Conservation (phyloP, 2,329 filamentous ascomycete genomes). For the Claviceps sp. region DNA sequence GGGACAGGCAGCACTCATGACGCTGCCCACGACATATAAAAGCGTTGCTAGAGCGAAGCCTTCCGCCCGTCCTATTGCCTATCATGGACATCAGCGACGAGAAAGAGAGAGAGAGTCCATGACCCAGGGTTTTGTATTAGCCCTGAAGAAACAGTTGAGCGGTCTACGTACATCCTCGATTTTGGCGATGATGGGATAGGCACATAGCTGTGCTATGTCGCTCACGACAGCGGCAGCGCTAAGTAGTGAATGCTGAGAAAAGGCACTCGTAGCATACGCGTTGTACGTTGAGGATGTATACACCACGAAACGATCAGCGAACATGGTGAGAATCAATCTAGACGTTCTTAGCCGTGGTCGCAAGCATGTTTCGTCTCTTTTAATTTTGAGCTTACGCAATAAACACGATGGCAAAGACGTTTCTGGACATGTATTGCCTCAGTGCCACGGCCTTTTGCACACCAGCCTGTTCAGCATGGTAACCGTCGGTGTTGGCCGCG, state of each 20-base stretch:
- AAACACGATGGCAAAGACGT: conserved; percentile 13
- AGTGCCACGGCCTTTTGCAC: conserved; percentile 9
- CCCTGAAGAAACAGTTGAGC: neutral
- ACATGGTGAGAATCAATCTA: conserved; percentile 18
- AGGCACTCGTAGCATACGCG: conserved; percentile 23
- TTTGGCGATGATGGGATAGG: conserved; percentile 47
- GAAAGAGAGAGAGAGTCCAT: neutral
- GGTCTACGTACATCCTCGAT: conserved; percentile 30
- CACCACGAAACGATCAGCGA: conserved; percentile 17
- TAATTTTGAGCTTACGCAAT: conserved; percentile 6
- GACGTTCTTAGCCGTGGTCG: neutral
- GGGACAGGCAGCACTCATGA: conserved; percentile 43
- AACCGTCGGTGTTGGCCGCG: conserved; percentile 5
- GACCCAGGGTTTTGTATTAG: neutral
- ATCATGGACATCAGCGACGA: neutral
- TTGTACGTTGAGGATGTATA: conserved; percentile 20
- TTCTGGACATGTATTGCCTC: conserved; percentile 12
- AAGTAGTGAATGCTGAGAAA: conserved; percentile 34
- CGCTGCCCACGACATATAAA: conserved; percentile 28
- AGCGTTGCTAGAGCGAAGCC: conserved; percentile 29
- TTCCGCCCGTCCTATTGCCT: conserved; percentile 42
- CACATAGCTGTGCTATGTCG: conserved; percentile 34
- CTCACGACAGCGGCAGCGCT: conserved; percentile 28
- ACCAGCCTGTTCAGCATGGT: neutral
- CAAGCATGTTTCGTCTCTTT: neutral